Percentiles rank a stretch among this genome's conserved stretches.
These are phyloP conservation scores for Raddia distichophylla DNA, from an alignment of 176 grass and related monocot genomes.

Conservation along the genomic window DNA sequence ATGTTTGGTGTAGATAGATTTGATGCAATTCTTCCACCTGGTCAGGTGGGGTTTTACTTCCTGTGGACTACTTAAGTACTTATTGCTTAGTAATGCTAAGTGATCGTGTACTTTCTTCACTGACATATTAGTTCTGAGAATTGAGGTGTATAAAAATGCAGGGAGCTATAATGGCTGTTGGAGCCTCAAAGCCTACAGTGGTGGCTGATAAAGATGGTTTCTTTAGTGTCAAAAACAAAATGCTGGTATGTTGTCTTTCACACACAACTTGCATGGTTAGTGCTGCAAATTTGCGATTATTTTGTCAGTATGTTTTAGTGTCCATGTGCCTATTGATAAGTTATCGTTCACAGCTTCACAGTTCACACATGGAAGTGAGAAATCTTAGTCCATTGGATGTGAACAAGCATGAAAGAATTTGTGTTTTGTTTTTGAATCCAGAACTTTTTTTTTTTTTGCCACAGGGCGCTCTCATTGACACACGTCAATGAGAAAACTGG, in stretches of 20 bases:
- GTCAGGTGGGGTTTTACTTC: slow-evolving; percentile 65
- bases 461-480: not conserved
- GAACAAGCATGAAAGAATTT: slow-evolving; percentile 14
- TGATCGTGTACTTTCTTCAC: slow-evolving; percentile 3
- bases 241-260: slow-evolving; percentile 71
- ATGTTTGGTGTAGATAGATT: slow-evolving; percentile 99
- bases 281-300: not conserved
- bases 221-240: slow-evolving; percentile 96
- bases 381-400: not conserved
- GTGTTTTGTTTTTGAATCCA: not conserved
- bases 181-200: slow-evolving; percentile 88
- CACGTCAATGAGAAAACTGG: not conserved
- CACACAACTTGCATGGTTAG: not conserved
- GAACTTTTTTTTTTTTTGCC: not conserved
- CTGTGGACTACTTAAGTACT: not conserved
- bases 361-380: not conserved
- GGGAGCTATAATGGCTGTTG: slow-evolving; percentile 98
- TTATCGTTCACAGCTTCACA: slow-evolving; percentile 3
- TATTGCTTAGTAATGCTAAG: not conserved
- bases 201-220: slow-evolving; percentile 75
- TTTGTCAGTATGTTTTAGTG: not conserved
- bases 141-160: slow-evolving; percentile 42
- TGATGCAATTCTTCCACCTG: slow-evolving; percentile 99
- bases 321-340: not conserved
- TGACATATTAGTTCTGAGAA: not conserved